Evolutionary conservation across 371 early-diverging fungal species (phyloP).

Genomic region (Rhizomucor miehei): DNA sequence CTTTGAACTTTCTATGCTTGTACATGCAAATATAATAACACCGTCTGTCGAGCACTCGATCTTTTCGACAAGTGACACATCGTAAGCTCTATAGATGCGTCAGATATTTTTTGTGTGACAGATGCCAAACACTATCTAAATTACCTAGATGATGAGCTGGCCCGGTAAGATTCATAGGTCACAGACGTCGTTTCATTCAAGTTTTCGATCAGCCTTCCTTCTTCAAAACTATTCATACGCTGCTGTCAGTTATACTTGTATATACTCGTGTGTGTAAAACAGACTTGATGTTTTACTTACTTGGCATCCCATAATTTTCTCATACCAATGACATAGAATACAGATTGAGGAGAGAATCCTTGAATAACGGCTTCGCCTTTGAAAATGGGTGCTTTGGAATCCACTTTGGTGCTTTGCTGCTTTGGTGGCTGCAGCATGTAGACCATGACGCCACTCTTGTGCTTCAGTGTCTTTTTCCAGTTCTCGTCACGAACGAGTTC

Average conservation of each 20-base stretch:
- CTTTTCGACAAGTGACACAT: constrained; percentile 62
- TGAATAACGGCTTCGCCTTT: constrained; percentile 63
- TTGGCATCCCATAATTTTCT: constrained; percentile 61
- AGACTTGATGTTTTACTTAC: constrained; percentile 18
- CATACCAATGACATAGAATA: constrained; percentile 69
- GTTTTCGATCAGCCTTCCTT: constrained; percentile 52
- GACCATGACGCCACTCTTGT: constrained; percentile 63
- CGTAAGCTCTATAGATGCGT: constrained; percentile 44
- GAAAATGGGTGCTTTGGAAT: constrained; percentile 53
- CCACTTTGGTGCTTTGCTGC: constrained; percentile 18
- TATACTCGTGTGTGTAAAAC: too few species aligned
- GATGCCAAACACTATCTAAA: neutral
- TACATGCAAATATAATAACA: constrained; percentile 62
- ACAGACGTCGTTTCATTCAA: constrained; percentile 54
- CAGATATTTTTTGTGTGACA: neutral
- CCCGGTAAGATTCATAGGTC: constrained; percentile 51
- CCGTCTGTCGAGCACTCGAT: constrained; percentile 59
- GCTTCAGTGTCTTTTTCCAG: constrained; percentile 70
- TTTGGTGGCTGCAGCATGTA: constrained; percentile 37
- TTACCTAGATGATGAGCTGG: constrained; percentile 42
- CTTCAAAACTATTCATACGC: constrained; percentile 43
- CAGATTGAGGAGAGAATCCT: constrained; percentile 63
- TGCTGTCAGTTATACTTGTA: neutral
- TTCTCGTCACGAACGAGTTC: constrained; percentile 27
- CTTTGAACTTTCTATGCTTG: constrained; percentile 61